Percentiles rank a stretch among this genome's conserved stretches.
Evolutionary conservation across 192 early-diverging fungal genomes (phyloP).

Genomic region (Coemansia sp.): DNA sequence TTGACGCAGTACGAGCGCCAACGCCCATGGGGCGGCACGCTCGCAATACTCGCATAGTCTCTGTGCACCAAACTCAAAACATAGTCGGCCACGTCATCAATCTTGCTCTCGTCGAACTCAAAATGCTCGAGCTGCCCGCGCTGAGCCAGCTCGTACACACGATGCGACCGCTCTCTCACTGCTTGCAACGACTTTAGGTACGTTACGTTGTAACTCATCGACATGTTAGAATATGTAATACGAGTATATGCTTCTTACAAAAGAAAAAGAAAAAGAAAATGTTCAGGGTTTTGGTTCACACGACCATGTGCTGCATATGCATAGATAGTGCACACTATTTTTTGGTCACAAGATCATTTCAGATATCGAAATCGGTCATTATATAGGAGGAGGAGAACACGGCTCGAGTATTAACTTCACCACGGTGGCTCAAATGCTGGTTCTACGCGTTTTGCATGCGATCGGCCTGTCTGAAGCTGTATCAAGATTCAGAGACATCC

Average conservation of each 20-base stretch:
- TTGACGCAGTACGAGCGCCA: conserved; percentile 75
- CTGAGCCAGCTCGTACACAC: conserved; percentile 62
- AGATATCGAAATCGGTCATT: too few relatives aligned
- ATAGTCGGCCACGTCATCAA: conserved; percentile 66
- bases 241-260: neutral
- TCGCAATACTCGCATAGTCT: conserved; percentile 63
- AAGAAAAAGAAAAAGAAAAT: conserved; percentile 40
- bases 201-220: conserved; percentile 21
- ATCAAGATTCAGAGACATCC: too few relatives aligned
- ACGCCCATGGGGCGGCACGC: conserved; percentile 85
- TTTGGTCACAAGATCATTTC: too few relatives aligned
- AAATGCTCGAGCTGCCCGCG: conserved; percentile 67
- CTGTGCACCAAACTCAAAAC: conserved; percentile 69
- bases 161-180: conserved; percentile 69
- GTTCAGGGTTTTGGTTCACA: conserved; percentile 13
- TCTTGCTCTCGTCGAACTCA: conserved; percentile 62
- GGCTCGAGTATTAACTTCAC: too few relatives aligned
- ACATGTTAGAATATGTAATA: neutral
- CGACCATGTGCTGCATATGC: too few relatives aligned
- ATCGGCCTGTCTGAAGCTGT: too few relatives aligned
- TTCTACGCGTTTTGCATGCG: too few relatives aligned
- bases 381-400: too few relatives aligned
- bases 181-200: conserved; percentile 70
- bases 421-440: too few relatives aligned
- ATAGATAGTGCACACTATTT: too few relatives aligned